Evolutionary conservation across 805 yeast species (phyloP).

Genomic region (Hanseniaspora lachancei): DNA sequence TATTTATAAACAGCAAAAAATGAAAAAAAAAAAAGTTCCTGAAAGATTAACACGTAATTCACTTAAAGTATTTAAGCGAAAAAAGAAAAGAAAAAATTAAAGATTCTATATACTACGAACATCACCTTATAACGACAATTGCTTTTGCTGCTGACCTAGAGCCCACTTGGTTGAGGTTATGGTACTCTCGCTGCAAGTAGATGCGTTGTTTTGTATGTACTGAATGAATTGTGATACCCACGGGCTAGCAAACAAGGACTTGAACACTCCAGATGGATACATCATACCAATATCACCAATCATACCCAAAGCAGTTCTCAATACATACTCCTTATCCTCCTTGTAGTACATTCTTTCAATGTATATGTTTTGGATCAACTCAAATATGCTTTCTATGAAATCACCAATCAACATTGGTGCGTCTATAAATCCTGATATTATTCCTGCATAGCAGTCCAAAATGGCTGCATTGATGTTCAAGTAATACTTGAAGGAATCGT

Average conservation of each 20-base stretch:
- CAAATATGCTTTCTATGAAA: constrained; percentile 57
- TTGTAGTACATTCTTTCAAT: constrained; percentile 6
- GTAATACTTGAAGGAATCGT: constrained; percentile 68
- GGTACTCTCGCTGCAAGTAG: constrained; percentile 49
- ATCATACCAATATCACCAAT: constrained; percentile 86
- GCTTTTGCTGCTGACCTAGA: constrained; percentile 45
- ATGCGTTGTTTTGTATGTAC: constrained; percentile 46
- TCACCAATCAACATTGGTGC: constrained; percentile 52
- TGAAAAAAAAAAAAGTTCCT: no score
- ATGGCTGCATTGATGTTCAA: constrained; percentile 68
- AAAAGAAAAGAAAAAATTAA: neutral
- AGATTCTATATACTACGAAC: neutral
- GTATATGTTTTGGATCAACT: constrained; percentile 39
- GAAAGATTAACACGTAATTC: no score
- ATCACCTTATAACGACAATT: constrained; percentile 17
- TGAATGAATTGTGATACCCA: constrained; percentile 75
- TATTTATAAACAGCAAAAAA: no score
- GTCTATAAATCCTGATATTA: constrained; percentile 75
- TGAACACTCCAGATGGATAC: constrained; percentile 66
- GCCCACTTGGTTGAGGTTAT: constrained; percentile 97
- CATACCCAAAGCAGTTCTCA: constrained; percentile 77
- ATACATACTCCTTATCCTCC: constrained; percentile 28
- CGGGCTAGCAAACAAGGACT: constrained; percentile 48
- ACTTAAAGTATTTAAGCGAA: neutral
- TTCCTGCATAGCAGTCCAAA: constrained; percentile 91